Percentiles rank a stretch among this genome's conserved stretches.
These are phyloP conservation scores for Phoma sp. DNA, from an alignment of 2,329 filamentous ascomycete species.

Conservation along the genomic window DNA sequence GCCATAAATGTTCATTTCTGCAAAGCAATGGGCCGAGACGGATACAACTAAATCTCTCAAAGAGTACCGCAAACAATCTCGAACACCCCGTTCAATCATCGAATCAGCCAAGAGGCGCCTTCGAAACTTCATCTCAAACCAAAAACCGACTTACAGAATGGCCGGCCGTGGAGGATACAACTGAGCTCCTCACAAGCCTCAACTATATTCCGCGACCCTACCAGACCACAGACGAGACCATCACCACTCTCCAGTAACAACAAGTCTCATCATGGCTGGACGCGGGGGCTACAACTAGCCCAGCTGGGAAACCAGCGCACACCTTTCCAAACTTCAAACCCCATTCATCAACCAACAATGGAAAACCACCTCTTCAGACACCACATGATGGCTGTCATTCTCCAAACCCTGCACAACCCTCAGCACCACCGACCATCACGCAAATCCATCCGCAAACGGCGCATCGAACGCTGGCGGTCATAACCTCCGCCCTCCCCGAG, in stretches of 20 bases:
- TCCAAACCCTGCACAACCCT: not conserved
- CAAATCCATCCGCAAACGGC: slow-evolving; percentile 28
- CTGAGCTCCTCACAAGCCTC: slow-evolving; percentile 8
- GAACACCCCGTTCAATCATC: not conserved
- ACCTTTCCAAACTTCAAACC: not conserved
- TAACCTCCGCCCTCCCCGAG: not conserved
- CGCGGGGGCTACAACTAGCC: slow-evolving; percentile 43
- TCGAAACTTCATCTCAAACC: slow-evolving; percentile 9
- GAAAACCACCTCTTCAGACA: no score
- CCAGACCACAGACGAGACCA: no score
- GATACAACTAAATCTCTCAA: slow-evolving; percentile 49
- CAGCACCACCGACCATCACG: not conserved
- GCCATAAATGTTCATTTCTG: slow-evolving; percentile 11
- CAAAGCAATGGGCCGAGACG: slow-evolving; percentile 43
- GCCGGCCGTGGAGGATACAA: slow-evolving; percentile 45
- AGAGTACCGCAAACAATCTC: slow-evolving; percentile 10
- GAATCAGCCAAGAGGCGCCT: slow-evolving; percentile 24
- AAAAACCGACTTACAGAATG: slow-evolving; percentile 29
- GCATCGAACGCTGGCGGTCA: slow-evolving; percentile 35
- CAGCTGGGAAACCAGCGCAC: not conserved
- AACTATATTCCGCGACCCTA: not conserved
- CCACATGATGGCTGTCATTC: not conserved
- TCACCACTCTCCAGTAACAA: no score
- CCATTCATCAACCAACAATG: no score
- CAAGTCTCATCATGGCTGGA: slow-evolving; percentile 28